Conservation (phyloP, 495 filamentous ascomycete genomes). For the Aspergillus sclerotioniger region DNA sequence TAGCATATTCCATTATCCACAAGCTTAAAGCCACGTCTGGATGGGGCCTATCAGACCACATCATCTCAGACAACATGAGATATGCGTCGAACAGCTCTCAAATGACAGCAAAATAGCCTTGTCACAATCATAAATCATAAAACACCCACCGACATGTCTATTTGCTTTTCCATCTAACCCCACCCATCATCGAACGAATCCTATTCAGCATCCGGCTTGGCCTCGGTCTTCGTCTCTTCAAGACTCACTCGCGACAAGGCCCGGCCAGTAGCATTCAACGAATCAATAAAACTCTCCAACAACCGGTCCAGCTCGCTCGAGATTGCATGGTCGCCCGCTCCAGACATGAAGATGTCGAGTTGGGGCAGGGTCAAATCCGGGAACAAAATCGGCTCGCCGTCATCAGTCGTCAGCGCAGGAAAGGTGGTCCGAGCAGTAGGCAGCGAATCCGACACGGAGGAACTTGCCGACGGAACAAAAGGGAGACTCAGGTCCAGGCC, state of each 20-base stretch:
- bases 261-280: background rate
- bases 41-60: too few relatives aligned
- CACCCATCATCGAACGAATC: background rate
- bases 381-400: background rate
- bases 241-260: background rate
- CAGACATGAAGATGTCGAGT: background rate
- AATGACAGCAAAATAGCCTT: too few relatives aligned
- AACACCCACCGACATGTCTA: too few relatives aligned
- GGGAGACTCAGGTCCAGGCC: background rate
- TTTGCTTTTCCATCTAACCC: too few relatives aligned
- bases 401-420: background rate
- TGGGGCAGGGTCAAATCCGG: background rate
- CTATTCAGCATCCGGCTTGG: background rate
- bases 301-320: background rate
- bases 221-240: background rate
- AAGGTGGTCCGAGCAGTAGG: background rate
- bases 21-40: too few relatives aligned
- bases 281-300: background rate
- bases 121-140: too few relatives aligned
- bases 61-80: too few relatives aligned
- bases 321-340: background rate
- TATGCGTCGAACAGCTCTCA: too few relatives aligned
- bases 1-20: too few relatives aligned
- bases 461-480: constrained; percentile 3
- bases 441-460: background rate